phyloP scores from a whole-genome alignment of 2,329 filamentous ascomycete species.

The Alternaria gaisen region DNA sequence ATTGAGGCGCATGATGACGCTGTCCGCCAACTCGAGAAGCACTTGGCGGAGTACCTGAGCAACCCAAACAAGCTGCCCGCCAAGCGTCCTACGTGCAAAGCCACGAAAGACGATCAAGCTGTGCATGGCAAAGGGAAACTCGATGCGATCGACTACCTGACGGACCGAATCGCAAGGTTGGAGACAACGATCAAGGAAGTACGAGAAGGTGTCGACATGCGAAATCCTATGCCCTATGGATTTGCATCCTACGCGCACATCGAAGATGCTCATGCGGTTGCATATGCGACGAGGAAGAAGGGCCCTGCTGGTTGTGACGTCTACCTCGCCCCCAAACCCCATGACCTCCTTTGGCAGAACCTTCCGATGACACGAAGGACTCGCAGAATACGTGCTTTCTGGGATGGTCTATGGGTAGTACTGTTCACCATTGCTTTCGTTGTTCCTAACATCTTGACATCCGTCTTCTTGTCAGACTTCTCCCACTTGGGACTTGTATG shows the following conservation, averaged over 20 bases:
- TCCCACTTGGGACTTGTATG: constrained; percentile 82
- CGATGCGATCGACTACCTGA: constrained; percentile 94
- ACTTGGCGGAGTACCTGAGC: constrained; percentile 83
- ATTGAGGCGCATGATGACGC: constrained; percentile 83
- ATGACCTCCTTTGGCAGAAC: constrained; percentile 96
- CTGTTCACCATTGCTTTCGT: constrained; percentile 86
- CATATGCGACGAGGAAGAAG: constrained; percentile 80
- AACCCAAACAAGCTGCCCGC: constrained; percentile 81
- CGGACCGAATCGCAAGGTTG: constrained; percentile 79
- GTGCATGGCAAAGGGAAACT: constrained; percentile 75
- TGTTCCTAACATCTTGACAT: constrained; percentile 90
- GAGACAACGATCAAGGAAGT: constrained; percentile 87
- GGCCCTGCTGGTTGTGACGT: constrained; percentile 80
- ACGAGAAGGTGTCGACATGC: constrained; percentile 82
- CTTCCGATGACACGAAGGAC: constrained; percentile 75
- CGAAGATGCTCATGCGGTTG: constrained; percentile 81
- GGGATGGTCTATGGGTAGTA: constrained; percentile 84
- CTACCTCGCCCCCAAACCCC: constrained; percentile 81
- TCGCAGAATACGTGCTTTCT: constrained; percentile 74
- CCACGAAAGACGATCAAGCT: constrained; percentile 77
- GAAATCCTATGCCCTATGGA: constrained; percentile 87
- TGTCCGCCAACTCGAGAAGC: constrained; percentile 81
- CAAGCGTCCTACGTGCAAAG: constrained; percentile 78
- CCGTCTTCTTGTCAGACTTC: constrained; percentile 90
- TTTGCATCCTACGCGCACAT: constrained; percentile 94